These are phyloP conservation scores for Eragrostis tef DNA, from an alignment of 202 grass and related monocot genomes.

Conservation along the genomic window DNA sequence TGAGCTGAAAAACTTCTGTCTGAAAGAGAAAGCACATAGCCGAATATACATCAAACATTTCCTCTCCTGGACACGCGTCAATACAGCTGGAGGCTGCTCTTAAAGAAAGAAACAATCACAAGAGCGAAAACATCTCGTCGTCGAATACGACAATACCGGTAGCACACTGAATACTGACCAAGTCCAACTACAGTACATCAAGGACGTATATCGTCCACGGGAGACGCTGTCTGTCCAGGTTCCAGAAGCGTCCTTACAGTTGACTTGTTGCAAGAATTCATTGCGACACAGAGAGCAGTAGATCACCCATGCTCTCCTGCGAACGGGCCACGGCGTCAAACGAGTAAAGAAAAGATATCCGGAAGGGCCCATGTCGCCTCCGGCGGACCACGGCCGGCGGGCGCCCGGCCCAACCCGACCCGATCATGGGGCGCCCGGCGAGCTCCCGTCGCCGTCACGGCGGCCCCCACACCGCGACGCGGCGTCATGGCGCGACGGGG, in stretches of 20 bases:
- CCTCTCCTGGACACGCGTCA: not conserved
- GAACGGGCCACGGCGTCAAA: conserved; percentile 22
- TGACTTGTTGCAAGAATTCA: not conserved
- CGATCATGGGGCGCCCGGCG: too few relatives aligned
- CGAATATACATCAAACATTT: not conserved
- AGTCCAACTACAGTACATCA: too few relatives aligned
- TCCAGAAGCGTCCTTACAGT: conserved; percentile 4
- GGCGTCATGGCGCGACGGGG: not conserved
- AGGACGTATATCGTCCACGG: not conserved
- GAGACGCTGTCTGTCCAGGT: not conserved
- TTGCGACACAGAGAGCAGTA: not conserved
- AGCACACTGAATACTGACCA: not conserved
- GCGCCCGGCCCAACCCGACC: conserved; percentile 1
- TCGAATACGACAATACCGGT: not conserved
- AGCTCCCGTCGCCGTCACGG: not conserved
- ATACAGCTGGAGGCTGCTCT: not conserved
- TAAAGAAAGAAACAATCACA: not conserved
- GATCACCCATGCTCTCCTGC: not conserved
- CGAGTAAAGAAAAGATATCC: not conserved
- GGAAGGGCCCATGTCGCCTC: not conserved
- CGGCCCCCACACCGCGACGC: not conserved
- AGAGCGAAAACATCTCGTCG: not conserved
- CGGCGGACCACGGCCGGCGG: not conserved
- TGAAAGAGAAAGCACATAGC: not conserved
- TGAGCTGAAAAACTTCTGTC: not conserved